Percentiles rank a stretch among this genome's conserved stretches.
Conservation (phyloP, 805 yeast genomes). For the Ogataea angusta region DNA sequence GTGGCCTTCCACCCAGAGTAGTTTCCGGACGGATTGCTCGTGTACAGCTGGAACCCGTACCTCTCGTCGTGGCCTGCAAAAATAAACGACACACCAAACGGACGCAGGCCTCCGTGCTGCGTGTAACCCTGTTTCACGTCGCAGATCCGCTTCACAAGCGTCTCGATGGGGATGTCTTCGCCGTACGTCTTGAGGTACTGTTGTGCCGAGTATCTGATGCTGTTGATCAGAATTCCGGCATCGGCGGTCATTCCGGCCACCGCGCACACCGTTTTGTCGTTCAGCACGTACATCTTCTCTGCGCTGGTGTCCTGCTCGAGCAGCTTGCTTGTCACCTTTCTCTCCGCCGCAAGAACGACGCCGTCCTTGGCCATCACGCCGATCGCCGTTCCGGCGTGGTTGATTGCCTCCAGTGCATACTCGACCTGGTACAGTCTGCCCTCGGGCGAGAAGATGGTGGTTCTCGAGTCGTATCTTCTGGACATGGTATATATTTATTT, state of each 20-base stretch:
- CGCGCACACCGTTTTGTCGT: slow-evolving; percentile 70
- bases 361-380: slow-evolving; percentile 80
- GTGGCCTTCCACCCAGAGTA: slow-evolving; percentile 99
- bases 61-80: slow-evolving; percentile 94
- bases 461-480: slow-evolving; percentile 98
- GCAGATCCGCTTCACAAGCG: slow-evolving; percentile 82
- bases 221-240: slow-evolving; percentile 84
- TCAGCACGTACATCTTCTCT: slow-evolving; percentile 85
- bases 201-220: slow-evolving; percentile 85
- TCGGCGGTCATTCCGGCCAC: slow-evolving; percentile 99
- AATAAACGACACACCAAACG: slow-evolving; percentile 94
- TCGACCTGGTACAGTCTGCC: slow-evolving; percentile 97
- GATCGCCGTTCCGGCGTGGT: slow-evolving; percentile 80
- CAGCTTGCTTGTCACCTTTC: slow-evolving; percentile 88
- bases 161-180: slow-evolving; percentile 92
- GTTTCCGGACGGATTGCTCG: slow-evolving; percentile 96
- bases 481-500: slow-evolving; percentile 44
- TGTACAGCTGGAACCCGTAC: slow-evolving; percentile 86
- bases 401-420: slow-evolving; percentile 79
- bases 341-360: slow-evolving; percentile 93
- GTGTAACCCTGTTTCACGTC: slow-evolving; percentile 97
- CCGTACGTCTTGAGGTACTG: slow-evolving; percentile 79
- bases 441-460: slow-evolving; percentile 98
- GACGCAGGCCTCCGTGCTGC: slow-evolving; percentile 97
- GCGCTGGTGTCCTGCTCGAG: slow-evolving; percentile 92